Conservation (phyloP, 441 rosid genomes). For the Corymbia citriodora region DNA sequence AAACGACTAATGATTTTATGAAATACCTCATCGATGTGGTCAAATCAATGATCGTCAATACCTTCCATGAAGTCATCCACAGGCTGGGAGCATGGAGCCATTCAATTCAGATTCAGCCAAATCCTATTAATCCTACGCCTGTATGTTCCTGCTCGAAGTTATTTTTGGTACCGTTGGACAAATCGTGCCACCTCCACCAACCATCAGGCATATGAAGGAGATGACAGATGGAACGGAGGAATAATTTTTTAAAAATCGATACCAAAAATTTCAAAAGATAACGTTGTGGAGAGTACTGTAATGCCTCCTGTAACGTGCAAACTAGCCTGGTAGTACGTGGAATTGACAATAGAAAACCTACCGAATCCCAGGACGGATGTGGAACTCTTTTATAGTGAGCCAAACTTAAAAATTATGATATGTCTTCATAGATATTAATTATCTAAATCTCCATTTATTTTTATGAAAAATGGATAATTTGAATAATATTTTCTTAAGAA, state of each 20-base stretch:
- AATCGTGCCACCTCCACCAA: background rate
- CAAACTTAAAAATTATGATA: background rate
- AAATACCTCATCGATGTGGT: too few relatives aligned
- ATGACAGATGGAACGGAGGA: background rate
- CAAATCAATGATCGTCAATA: background rate
- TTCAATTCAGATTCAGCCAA: background rate
- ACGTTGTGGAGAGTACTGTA: background rate
- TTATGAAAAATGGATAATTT: too few relatives aligned
- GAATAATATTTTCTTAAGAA: background rate
- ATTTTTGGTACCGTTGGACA: background rate
- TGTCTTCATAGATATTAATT: background rate
- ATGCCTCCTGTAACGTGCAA: rapidly evolving
- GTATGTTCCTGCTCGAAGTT: background rate
- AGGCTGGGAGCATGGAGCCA: background rate
- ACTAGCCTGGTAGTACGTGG: background rate
- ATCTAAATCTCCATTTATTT: background rate
- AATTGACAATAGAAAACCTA: background rate
- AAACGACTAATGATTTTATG: rapidly evolving
- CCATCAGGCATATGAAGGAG: background rate
- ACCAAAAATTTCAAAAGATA: too few relatives aligned
- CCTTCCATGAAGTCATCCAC: background rate
- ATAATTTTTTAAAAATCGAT: background rate
- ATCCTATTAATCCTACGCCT: background rate
- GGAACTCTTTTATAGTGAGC: background rate
- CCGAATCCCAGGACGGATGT: background rate